phyloP scores from a whole-genome alignment of 2,329 filamentous ascomycete genomes.

The Nemania abortiva region DNA sequence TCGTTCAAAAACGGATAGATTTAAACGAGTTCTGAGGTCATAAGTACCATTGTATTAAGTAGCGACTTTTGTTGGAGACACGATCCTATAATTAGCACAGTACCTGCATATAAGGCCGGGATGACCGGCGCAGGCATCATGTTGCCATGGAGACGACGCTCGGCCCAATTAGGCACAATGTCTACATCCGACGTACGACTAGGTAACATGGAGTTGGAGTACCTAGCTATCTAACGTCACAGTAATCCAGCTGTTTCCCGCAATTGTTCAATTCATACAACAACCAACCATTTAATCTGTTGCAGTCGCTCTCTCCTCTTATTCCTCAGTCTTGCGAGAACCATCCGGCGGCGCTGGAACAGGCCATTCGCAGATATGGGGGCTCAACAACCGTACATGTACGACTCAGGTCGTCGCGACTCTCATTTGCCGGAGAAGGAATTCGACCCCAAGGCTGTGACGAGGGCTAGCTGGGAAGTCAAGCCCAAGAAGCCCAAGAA shows the following conservation, averaged over 20 bases:
- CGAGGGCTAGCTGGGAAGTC: constrained; percentile 79
- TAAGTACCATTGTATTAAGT: neutral
- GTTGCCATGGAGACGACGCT: constrained; percentile 48
- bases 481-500: constrained; percentile 72
- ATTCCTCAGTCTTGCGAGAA: constrained; percentile 28
- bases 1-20: neutral
- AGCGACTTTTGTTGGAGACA: neutral
- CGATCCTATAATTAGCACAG: constrained; percentile 33
- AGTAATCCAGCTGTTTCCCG: constrained; percentile 11
- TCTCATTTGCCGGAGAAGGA: constrained; percentile 46
- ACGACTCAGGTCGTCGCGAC: constrained; percentile 47
- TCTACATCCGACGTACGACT: constrained; percentile 24
- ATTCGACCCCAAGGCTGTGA: constrained; percentile 84
- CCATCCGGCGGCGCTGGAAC: constrained; percentile 40
- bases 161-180: constrained; percentile 29
- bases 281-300: constrained; percentile 16
- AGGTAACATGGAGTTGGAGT: constrained; percentile 3
- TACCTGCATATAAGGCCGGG: constrained; percentile 26
- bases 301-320: constrained; percentile 22
- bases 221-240: constrained; percentile 15
- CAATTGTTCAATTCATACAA: neutral
- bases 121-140: constrained; percentile 11
- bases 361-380: constrained; percentile 46
- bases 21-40: neutral
- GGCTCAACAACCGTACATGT: constrained; percentile 49